Conservation (phyloP, 306 rosid species). For the Arachis hypogaea region DNA sequence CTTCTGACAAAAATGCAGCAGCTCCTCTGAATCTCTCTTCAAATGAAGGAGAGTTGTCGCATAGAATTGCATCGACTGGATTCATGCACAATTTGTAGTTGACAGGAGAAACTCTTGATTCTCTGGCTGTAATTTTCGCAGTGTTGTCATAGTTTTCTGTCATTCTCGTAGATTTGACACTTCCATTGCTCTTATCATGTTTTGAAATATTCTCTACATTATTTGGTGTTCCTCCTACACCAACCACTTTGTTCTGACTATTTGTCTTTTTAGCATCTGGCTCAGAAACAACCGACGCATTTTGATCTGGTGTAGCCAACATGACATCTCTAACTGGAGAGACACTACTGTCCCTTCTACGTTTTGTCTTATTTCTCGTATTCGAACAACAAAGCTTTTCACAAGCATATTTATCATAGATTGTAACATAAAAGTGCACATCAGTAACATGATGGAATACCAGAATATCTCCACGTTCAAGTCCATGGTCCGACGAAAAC, state of each 20-base stretch:
- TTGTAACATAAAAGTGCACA: conserved; percentile 55
- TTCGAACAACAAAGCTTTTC: conserved; percentile 50
- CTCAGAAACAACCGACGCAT: conserved; percentile 22
- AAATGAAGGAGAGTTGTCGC: conserved; percentile 26
- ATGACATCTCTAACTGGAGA: conserved; percentile 27
- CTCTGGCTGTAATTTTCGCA: conserved; percentile 14
- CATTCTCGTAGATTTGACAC: conserved; percentile 8
- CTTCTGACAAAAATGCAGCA: conserved; percentile 40
- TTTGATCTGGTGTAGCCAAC: conserved; percentile 21
- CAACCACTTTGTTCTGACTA: background rate
- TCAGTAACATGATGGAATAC: conserved; percentile 48
- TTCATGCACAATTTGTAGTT: background rate
- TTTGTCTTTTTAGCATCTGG: conserved; percentile 1
- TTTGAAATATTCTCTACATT: conserved; percentile 24
- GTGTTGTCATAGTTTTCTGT: conserved; percentile 49
- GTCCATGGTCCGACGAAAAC: conserved; percentile 53
- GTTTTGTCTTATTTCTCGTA: conserved; percentile 34
- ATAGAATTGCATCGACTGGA: conserved; percentile 30
- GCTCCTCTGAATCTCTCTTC: conserved; percentile 32
- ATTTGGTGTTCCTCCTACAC: conserved; percentile 2
- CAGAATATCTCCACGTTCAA: conserved; percentile 59
- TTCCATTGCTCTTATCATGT: conserved; percentile 11
- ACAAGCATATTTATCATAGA: conserved; percentile 57
- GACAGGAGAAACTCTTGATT: conserved; percentile 33
- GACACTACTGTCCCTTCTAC: conserved; percentile 28